Evolutionary conservation across 768 basidiomycete species (phyloP).

Genomic region (Mycena rebaudengoi): DNA sequence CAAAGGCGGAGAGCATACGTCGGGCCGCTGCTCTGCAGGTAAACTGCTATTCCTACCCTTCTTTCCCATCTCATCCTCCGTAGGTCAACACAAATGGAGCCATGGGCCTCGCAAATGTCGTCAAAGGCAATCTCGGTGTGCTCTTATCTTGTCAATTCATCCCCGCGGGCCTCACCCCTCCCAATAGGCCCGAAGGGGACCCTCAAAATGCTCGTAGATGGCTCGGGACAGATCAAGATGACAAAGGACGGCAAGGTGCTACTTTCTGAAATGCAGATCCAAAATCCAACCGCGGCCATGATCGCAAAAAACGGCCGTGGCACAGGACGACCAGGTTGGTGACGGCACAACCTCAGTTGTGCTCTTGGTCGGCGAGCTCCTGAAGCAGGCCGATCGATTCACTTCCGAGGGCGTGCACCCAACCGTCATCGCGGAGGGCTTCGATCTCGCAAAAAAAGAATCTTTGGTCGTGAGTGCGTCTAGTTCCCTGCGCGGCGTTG

Average conservation of each 20-base stretch:
- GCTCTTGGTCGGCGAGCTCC: conserved; percentile 91
- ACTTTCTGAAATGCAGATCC: conserved; percentile 99
- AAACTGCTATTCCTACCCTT: conserved; percentile 28
- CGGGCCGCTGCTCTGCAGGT: conserved; percentile 93
- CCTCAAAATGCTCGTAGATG: conserved; percentile 99
- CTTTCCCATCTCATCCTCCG: conserved; percentile 30
- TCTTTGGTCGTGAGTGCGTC: conserved; percentile 72
- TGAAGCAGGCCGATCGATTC: conserved; percentile 98
- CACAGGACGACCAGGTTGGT: conserved; percentile 98
- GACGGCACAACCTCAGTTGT: conserved; percentile 99
- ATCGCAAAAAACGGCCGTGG: conserved; percentile 97
- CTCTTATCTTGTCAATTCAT: conserved; percentile 25
- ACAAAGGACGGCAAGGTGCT: conserved; percentile 99
- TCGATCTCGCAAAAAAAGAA: conserved; percentile 98
- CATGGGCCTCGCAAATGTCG: conserved; percentile 96
- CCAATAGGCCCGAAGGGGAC: conserved; percentile 96
- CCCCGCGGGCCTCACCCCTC: conserved; percentile 13
- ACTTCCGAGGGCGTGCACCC: conserved; percentile 99
- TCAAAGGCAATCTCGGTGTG: conserved; percentile 94
- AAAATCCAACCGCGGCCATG: conserved; percentile 99
- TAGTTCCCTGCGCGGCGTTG: neutral
- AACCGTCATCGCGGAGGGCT: conserved; percentile 93
- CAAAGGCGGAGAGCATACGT: conserved; percentile 93
- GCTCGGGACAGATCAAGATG: conserved; percentile 98
- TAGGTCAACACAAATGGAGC: conserved; percentile 94